Conservation (phyloP, 2,329 filamentous ascomycete species). For the Trichocomaceae sp. region DNA sequence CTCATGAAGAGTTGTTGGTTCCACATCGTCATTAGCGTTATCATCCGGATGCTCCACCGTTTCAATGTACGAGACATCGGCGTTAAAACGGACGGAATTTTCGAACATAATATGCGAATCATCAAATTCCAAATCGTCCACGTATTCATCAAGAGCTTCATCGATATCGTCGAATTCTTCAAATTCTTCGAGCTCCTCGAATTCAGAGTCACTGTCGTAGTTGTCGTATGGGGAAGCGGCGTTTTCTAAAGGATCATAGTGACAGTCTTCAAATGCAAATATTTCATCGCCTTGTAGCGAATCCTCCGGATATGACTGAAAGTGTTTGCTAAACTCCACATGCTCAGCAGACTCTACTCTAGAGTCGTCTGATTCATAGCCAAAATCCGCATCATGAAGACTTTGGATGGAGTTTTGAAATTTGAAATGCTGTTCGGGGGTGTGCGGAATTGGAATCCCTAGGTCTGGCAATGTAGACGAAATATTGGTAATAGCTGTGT, state of each 20-base stretch:
- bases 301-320: conserved; percentile 9
- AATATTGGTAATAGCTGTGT: conserved; percentile 18
- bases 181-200: conserved; percentile 8
- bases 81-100: conserved; percentile 29
- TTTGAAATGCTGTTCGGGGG: conserved; percentile 19
- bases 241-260: conserved; percentile 13
- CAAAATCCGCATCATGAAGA: conserved; percentile 28
- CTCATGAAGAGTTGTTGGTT: conserved; percentile 36
- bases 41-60: conserved; percentile 16
- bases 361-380: conserved; percentile 32
- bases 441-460: conserved; percentile 21
- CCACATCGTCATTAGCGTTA: conserved; percentile 20
- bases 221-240: conserved; percentile 5
- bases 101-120: conserved; percentile 34
- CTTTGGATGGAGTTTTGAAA: conserved; percentile 5
- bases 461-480: conserved; percentile 19
- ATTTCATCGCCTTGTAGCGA: conserved; percentile 11
- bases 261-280: conserved; percentile 9
- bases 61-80: conserved; percentile 31
- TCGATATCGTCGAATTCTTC: conserved; percentile 23
- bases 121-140: conserved; percentile 26
- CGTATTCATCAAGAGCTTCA: conserved; percentile 22
- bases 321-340: conserved; percentile 12
- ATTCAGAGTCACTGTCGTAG: conserved; percentile 4
- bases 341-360: conserved; percentile 21